Percentiles rank a stretch among this genome's conserved stretches.
Evolutionary conservation across 2,329 filamentous ascomycete species (phyloP).

Genomic region (Aspergillus sp.): DNA sequence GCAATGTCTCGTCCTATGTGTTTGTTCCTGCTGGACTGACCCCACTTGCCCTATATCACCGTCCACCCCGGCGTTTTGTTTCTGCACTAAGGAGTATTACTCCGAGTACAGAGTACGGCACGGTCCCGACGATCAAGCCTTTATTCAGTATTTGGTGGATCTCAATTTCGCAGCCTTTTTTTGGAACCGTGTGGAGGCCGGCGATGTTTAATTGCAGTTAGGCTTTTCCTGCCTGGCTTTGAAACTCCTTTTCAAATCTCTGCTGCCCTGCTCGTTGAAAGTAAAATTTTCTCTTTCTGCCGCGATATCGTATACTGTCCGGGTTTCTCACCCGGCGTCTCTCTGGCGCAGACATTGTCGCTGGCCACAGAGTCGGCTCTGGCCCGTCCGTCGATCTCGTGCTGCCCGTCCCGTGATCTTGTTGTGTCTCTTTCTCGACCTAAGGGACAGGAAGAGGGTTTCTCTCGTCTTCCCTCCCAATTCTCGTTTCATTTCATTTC

Average conservation of each 20-base stretch:
- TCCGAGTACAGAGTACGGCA: neutral
- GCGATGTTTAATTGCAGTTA: neutral
- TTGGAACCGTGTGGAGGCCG: neutral
- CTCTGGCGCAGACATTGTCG: no score
- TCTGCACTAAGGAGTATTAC: neutral
- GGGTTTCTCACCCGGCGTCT: no score
- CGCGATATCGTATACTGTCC: no score
- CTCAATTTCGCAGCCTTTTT: neutral
- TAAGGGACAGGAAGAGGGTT: neutral
- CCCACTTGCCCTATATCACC: neutral
- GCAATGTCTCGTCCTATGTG: no score
- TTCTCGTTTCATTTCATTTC: slow-evolving; percentile 11
- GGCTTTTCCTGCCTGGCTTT: neutral
- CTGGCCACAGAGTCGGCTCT: no score
- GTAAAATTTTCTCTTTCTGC: neutral
- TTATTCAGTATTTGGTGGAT: neutral
- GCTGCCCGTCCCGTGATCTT: no score
- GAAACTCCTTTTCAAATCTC: neutral
- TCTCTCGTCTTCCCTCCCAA: slow-evolving; percentile 6
- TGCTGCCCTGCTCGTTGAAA: neutral
- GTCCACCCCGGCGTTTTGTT: neutral
- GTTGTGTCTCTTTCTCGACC: no score
- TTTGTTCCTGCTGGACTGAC: neutral
- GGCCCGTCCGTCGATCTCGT: no score
- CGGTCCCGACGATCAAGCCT: neutral